These are phyloP conservation scores for Fusarium coicis DNA, from an alignment of 2,329 filamentous ascomycete species.

Conservation along the genomic window DNA sequence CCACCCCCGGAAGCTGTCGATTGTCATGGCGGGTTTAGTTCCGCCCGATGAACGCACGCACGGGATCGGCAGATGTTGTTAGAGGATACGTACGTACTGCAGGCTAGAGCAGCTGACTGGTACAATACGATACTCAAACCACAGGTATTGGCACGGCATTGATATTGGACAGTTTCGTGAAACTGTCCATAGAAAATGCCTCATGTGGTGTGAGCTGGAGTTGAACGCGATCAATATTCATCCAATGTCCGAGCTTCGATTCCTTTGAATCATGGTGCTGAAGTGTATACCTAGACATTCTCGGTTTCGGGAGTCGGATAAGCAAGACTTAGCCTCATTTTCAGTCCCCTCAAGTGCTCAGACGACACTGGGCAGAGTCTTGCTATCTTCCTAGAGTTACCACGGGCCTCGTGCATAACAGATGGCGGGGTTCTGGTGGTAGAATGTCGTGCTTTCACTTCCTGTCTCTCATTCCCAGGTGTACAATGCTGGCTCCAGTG, in stretches of 20 bases:
- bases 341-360: not conserved
- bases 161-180: not conserved
- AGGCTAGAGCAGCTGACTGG: not conserved
- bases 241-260: not conserved
- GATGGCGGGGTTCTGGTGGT: conserved; percentile 18
- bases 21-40: conserved; percentile 1
- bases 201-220: not conserved
- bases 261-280: not conserved
- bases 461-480: not conserved
- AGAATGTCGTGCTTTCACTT: conserved; percentile 14
- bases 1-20: conserved; percentile 18
- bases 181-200: not conserved
- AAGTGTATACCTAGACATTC: not conserved
- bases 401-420: not conserved
- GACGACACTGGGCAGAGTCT: not conserved
- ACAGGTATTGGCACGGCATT: not conserved
- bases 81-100: not conserved
- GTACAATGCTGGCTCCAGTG: not conserved
- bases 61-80: conserved; percentile 12
- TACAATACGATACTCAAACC: not conserved
- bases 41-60: not conserved
- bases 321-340: not conserved
- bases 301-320: not conserved
- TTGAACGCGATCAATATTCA: not conserved
- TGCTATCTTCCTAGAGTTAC: not conserved